Conservation (phyloP, 139 green algal species). For the Picochlorum costavermella region DNA sequence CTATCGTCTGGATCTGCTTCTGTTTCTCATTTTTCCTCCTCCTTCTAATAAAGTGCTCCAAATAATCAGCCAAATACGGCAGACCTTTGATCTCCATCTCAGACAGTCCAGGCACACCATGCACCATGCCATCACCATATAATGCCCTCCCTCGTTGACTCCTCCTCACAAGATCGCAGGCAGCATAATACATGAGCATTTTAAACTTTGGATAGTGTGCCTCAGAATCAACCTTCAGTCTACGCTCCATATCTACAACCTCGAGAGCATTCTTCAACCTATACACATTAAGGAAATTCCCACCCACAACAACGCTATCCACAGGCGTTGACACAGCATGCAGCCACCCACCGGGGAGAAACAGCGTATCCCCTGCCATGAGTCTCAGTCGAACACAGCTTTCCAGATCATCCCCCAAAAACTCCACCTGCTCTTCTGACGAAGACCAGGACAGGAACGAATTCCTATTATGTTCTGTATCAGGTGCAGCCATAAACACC, state of each 20-base stretch:
- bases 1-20: neutral
- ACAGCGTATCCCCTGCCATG: constrained; percentile 34
- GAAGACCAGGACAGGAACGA: constrained; percentile 39
- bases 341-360: constrained; percentile 45
- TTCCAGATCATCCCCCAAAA: constrained; percentile 20
- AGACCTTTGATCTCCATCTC: too few species aligned
- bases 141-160: neutral
- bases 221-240: constrained; percentile 14
- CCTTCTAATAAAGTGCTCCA: neutral
- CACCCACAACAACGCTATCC: constrained; percentile 34
- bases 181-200: constrained; percentile 34
- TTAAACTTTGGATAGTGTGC: constrained; percentile 39
- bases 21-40: constrained; percentile 1
- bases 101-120: too few species aligned
- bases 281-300: constrained; percentile 36
- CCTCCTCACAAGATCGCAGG: neutral
- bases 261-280: constrained; percentile 15
- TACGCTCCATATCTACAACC: constrained; percentile 23
- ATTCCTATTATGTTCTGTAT: constrained; percentile 28
- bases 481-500: constrained; percentile 39
- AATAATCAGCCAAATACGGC: too few species aligned
- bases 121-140: too few species aligned
- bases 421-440: constrained; percentile 26
- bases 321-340: constrained; percentile 41
- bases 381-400: constrained; percentile 22